Percentiles rank a stretch among this genome's conserved stretches.
Conservation (phyloP, 495 filamentous ascomycete genomes). For the Podospora didyma region DNA sequence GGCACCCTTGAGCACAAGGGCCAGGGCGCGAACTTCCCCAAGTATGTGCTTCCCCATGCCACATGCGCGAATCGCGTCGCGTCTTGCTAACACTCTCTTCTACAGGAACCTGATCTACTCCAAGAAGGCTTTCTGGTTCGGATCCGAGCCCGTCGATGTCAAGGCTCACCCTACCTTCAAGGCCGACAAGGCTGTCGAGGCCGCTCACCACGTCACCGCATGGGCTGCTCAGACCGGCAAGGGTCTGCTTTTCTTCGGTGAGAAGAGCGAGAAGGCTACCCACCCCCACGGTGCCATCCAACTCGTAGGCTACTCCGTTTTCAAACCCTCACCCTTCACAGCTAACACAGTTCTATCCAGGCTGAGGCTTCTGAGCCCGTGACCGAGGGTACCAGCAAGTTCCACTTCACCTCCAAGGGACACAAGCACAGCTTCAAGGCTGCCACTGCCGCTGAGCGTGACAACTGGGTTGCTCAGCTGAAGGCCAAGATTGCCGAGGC, state of each 20-base stretch:
- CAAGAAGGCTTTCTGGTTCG: conserved; percentile 82
- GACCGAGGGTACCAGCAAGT: conserved; percentile 70
- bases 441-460: conserved; percentile 66
- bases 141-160: conserved; percentile 69
- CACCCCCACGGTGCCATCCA: conserved; percentile 79
- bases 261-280: conserved; percentile 76
- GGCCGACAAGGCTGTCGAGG: conserved; percentile 75
- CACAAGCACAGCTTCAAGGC: conserved; percentile 92
- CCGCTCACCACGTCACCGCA: conserved; percentile 73
- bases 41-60: conserved; percentile 55
- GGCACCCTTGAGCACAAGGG: conserved; percentile 83
- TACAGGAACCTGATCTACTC: conserved; percentile 45
- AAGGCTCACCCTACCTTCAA: conserved; percentile 72
- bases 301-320: conserved; percentile 53
- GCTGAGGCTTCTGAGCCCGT: conserved; percentile 77
- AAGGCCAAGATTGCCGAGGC: conserved; percentile 71
- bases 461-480: conserved; percentile 80
- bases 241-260: conserved; percentile 84
- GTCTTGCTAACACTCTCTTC: neutral
- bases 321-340: neutral
- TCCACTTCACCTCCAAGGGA: conserved; percentile 75
- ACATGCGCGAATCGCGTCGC: neutral
- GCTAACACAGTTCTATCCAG: conserved; percentile 40
- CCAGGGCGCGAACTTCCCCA: conserved; percentile 71
- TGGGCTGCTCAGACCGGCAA: conserved; percentile 93